phyloP scores from a whole-genome alignment of 208 protist species.

The Crithidia mellificae region DNA sequence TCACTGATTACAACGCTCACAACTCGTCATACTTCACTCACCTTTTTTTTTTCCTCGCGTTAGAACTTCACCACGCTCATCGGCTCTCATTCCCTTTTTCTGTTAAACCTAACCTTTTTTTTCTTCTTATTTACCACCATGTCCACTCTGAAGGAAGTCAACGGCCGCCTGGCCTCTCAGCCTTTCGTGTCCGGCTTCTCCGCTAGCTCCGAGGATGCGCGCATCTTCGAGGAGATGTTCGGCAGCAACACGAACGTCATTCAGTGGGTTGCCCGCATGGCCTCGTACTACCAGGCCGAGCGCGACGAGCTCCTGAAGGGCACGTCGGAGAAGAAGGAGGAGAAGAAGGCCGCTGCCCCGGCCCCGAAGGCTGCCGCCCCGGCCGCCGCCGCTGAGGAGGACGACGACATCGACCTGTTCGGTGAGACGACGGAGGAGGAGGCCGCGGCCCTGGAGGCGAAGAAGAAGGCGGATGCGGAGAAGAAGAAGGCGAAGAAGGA shows the following conservation, averaged over 20 bases:
- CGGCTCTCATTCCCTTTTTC: not conserved
- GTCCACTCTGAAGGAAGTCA: conserved; percentile 85
- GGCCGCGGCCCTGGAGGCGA: conserved; percentile 82
- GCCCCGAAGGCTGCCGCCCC: conserved; percentile 12
- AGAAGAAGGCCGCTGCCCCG: conserved; percentile 31
- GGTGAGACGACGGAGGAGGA: conserved; percentile 88
- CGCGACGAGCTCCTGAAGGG: conserved; percentile 62
- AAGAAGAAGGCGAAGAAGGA: conserved; percentile 84
- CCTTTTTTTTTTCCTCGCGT: not conserved
- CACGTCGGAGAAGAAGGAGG: conserved; percentile 32
- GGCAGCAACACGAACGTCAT: conserved; percentile 70
- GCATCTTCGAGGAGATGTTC: conserved; percentile 87
- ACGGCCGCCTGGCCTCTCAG: conserved; percentile 77
- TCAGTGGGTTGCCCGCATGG: conserved; percentile 90
- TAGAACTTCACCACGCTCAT: not conserved
- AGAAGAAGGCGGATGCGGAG: conserved; percentile 84
- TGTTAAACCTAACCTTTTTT: not conserved
- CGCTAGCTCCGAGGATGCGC: conserved; percentile 84
- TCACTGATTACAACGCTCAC: too few species aligned
- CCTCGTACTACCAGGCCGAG: conserved; percentile 89
- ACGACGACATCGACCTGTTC: conserved; percentile 92
- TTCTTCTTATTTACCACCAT: conserved; percentile 42
- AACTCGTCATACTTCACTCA: too few species aligned
- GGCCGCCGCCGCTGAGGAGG: conserved; percentile 48
- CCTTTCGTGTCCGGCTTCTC: conserved; percentile 83